Evolutionary conservation across 805 yeast species (phyloP).

Genomic region (Kluyveromyces dobzhanskii): DNA sequence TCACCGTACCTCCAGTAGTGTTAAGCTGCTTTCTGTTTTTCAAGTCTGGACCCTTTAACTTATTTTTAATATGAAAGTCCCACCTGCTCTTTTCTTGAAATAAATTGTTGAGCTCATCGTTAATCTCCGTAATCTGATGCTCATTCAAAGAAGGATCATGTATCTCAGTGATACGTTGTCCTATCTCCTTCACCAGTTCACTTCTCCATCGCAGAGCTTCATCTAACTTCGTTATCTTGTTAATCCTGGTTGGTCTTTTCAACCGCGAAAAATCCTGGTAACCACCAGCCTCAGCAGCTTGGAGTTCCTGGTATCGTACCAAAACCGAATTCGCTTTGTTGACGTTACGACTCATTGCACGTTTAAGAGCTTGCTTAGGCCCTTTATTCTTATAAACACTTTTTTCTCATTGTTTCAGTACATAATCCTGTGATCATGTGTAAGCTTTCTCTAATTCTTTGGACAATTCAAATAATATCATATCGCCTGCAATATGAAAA

Average conservation of each 20-base stretch:
- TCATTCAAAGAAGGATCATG: constrained; percentile 56
- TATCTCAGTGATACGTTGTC: constrained; percentile 49
- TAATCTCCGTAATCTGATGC: constrained; percentile 57
- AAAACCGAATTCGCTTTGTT: constrained; percentile 71
- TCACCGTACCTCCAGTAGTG: constrained; percentile 20
- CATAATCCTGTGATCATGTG: too few species aligned
- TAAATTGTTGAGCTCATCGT: constrained; percentile 62
- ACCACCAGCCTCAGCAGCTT: constrained; percentile 47
- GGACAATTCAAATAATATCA: too few species aligned
- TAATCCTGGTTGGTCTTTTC: constrained; percentile 54
- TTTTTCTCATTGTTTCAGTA: too few species aligned
- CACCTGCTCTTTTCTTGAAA: constrained; percentile 63
- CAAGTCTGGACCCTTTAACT: constrained; percentile 67
- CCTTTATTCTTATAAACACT: too few species aligned
- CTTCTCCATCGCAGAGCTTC: constrained; percentile 69
- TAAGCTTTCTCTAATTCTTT: too few species aligned
- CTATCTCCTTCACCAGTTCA: constrained; percentile 55
- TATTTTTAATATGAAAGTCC: constrained; percentile 61
- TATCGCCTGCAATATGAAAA: too few species aligned
- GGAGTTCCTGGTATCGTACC: constrained; percentile 54
- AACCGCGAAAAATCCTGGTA: constrained; percentile 47
- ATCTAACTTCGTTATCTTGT: constrained; percentile 42
- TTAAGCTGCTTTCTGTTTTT: constrained; percentile 21
- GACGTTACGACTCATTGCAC: constrained; percentile 71
- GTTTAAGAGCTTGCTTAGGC: too few species aligned